Evolutionary conservation across 129 eudicot genomes (phyloP).

Genomic region (Pittosporum tobira): DNA sequence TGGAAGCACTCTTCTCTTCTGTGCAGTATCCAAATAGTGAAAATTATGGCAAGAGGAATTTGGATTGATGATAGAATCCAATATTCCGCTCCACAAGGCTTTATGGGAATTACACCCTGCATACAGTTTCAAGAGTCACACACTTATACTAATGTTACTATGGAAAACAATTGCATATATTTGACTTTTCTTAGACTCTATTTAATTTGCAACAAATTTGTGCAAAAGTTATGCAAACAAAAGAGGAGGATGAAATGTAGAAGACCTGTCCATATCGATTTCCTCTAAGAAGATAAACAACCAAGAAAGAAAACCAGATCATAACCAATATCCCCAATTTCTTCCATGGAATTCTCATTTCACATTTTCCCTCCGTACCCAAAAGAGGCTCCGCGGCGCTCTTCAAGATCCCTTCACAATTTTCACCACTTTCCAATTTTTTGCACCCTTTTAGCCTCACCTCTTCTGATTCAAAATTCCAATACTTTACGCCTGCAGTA

Average conservation of each 20-base stretch:
- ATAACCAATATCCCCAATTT: constrained; percentile 30
- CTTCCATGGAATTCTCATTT: constrained; percentile 31
- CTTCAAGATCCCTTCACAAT: not conserved
- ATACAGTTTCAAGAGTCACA: not conserved
- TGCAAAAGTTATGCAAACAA: too few species aligned
- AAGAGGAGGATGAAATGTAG: not conserved
- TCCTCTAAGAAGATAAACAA: constrained; percentile 43
- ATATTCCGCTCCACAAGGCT: constrained; percentile 43
- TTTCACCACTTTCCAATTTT: constrained; percentile 11
- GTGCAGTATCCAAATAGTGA: constrained; percentile 32
- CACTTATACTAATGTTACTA: not conserved
- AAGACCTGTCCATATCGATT: constrained; percentile 44
- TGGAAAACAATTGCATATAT: too few species aligned
- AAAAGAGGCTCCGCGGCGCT: constrained; percentile 21
- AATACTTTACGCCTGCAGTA: constrained; percentile 26
- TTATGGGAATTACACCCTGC: constrained; percentile 37
- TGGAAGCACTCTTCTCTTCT: constrained; percentile 9
- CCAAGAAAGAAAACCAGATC: constrained; percentile 45
- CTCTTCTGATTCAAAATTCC: constrained; percentile 41
- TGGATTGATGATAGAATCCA: constrained; percentile 45
- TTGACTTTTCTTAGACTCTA: too few species aligned
- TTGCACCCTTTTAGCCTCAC: constrained; percentile 16
- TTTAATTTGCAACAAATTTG: too few species aligned
- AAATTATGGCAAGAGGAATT: constrained; percentile 41
- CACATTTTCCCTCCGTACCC: constrained; percentile 3